phyloP scores from a whole-genome alignment of 2,329 filamentous ascomycete genomes.

The Helicocarpus griseus region DNA sequence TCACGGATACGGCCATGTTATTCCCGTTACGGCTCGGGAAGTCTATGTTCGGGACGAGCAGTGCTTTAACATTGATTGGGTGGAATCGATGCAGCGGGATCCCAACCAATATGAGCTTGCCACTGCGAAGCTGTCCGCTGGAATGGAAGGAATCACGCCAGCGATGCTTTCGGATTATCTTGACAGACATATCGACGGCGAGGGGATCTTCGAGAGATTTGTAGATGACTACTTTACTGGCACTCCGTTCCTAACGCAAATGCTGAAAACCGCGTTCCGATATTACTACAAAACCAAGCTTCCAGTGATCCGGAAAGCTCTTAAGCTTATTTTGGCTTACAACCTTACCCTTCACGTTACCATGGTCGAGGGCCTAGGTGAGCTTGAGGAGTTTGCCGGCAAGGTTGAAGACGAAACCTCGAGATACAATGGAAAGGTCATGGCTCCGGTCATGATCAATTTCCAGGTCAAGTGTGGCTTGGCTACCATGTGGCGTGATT shows the following conservation, averaged over 20 bases:
- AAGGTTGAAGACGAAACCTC: constrained; percentile 79
- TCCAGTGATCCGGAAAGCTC: constrained; percentile 83
- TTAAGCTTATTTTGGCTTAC: constrained; percentile 92
- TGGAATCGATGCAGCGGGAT: constrained; percentile 67
- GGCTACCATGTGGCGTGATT: constrained; percentile 95
- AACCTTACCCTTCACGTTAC: constrained; percentile 92
- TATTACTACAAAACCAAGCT: constrained; percentile 84
- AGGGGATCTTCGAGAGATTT: constrained; percentile 83
- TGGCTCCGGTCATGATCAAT: constrained; percentile 98
- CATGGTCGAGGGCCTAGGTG: constrained; percentile 79
- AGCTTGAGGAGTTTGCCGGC: constrained; percentile 60
- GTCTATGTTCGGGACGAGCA: constrained; percentile 86
- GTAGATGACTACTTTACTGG: constrained; percentile 95
- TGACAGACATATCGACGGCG: constrained; percentile 86
- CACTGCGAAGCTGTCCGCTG: constrained; percentile 81
- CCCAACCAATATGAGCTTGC: constrained; percentile 75
- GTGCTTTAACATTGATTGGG: constrained; percentile 90
- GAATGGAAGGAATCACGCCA: constrained; percentile 74
- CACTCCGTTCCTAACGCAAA: constrained; percentile 88
- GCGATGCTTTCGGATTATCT: constrained; percentile 82
- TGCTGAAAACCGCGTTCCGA: constrained; percentile 89
- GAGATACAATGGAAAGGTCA: constrained; percentile 79
- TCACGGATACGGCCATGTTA: constrained; percentile 86
- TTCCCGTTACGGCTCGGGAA: constrained; percentile 88
- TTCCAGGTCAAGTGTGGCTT: constrained; percentile 98